Base-by-base conservation (phyloP, 2,329 filamentous ascomycete genomes). In the Cordyceps cateniannulata region DNA sequence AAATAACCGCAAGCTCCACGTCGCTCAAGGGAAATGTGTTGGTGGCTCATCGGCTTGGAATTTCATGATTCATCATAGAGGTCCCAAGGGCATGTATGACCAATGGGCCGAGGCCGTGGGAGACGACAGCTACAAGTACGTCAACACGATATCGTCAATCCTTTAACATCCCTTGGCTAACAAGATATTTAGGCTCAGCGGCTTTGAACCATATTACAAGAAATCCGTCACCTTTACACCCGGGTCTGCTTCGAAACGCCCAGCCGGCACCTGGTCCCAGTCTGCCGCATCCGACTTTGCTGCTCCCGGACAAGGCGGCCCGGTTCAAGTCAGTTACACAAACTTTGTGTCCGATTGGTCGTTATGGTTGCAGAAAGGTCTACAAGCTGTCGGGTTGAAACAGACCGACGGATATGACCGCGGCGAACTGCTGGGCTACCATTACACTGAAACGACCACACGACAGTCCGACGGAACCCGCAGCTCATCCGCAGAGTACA, bases 21-120 rank as follows among this genome's bases (percentile, higher is more conserved):
- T 74, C 59, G 67, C 73, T 0, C 69, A 69, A 5, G 76, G 75
- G 1, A 76, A 74, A 53, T 70, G 66, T 0, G 66, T 77, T 0
- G 76, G 75, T 22, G 75, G 76, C 9, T 71, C 71, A 1, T 75
- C 72, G 0, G 70, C 72, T 9, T 67, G 74, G 7, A 75, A 75
- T 61, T 73, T 70, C 20, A 66, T 75, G 67, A 69, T 74, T 20
- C 69, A 71, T 5, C 68, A 74, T 48, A 66, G 73, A 20, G 69
- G 70, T 0, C 67, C 72, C 1, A 67, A 61, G 2, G 71, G 73
- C 7, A 68, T 73, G 9, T 71, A 66, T 56, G 61, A 67, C 2
- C 62, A 59, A 29, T 72, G 70, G 70, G 69, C 70, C 0, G 60
- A 67, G 1, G 63, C 65, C 7, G 69, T 71, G 18, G 65, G 67